Base-by-base conservation (phyloP, 352 stramenopile genomes). In the Pseudoperonospora humuli region DNA sequence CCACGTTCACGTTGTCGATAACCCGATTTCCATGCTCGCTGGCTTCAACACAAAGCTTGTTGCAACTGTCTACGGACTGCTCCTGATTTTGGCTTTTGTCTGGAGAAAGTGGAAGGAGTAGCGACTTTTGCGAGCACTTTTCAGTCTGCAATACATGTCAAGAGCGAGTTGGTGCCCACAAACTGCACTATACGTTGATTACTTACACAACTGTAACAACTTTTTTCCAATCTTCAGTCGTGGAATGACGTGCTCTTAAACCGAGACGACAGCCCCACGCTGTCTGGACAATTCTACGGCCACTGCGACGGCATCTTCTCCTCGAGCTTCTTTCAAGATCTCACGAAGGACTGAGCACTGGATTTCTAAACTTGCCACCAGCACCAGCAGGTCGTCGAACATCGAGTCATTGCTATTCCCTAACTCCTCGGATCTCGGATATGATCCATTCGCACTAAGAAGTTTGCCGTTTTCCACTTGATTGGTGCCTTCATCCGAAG, bases 321-420 rank as follows among this genome's bases (percentile, higher is more conserved):
- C 72, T 13, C 61, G 51, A 7, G 51, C 26, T 27, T 56, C 51
- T 27, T 69, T 60, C 18, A 87, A 51, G 11, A 32, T 65, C 20
- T 84, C 75, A 11, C 68, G 61, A 35, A 87, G 61, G 10, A 70
- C 57, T 7, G 58, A 61, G 43, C 75, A 87, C 37, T 85, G 70
- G 33, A 87, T 87, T 44, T 83, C 69, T 31, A 87, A 60, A 48
- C 75, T 85, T 37, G 75, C 72, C 7, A 84, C 53, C 14, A 87
- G 50, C 6, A 87, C 65, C 19, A 79, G 53, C 33, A 83, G 38
- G 20, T 86, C 75, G 10, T 83, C 61, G 9, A 83, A 0, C 15
- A 41, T 66, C 20, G 56, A 64, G 21, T 57, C 37, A 25, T 51
- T 54, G 39, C 48, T 51, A 26, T 27, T 54, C 7, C 58, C 34